A percentile compares a stretch with the other conserved stretches of the same genome.
phyloP scores from a whole-genome alignment of 2,329 filamentous ascomycete genomes.

The Pezicula rhizophila region DNA sequence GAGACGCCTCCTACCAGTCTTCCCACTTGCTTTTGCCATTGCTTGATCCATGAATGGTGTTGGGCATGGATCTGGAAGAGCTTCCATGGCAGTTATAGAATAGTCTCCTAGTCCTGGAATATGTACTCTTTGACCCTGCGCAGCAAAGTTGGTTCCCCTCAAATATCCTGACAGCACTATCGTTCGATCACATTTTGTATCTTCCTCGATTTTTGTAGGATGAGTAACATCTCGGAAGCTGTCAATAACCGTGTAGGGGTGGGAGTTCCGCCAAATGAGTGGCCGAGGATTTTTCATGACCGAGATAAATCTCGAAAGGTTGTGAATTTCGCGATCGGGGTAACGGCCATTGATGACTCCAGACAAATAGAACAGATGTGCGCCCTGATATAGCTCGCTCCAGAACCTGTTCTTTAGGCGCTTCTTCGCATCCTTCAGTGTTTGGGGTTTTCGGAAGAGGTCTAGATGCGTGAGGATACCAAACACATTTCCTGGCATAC shows the following conservation, averaged over 20 bases:
- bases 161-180: conserved; percentile 91
- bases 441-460: conserved; percentile 88
- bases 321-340: conserved; percentile 93
- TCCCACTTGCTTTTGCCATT: conserved; percentile 76
- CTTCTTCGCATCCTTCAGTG: conserved; percentile 91
- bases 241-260: conserved; percentile 90
- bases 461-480: conserved; percentile 95
- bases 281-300: conserved; percentile 99
- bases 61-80: conserved; percentile 88
- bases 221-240: conserved; percentile 94
- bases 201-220: conserved; percentile 81
- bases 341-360: conserved; percentile 96
- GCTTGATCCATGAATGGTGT: conserved; percentile 88
- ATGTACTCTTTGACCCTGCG: conserved; percentile 79
- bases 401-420: conserved; percentile 91
- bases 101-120: conserved; percentile 89
- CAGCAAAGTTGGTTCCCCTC: conserved; percentile 87
- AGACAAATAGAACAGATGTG: conserved; percentile 93
- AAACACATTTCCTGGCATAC: conserved; percentile 98
- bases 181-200: conserved; percentile 84
- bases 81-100: conserved; percentile 75
- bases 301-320: conserved; percentile 87
- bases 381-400: conserved; percentile 94
- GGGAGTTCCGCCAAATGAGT: conserved; percentile 92
- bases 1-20: conserved; percentile 70